These are phyloP conservation scores for Hypomyces rosellus DNA, from an alignment of 2,329 filamentous ascomycete genomes.

Conservation along the genomic window DNA sequence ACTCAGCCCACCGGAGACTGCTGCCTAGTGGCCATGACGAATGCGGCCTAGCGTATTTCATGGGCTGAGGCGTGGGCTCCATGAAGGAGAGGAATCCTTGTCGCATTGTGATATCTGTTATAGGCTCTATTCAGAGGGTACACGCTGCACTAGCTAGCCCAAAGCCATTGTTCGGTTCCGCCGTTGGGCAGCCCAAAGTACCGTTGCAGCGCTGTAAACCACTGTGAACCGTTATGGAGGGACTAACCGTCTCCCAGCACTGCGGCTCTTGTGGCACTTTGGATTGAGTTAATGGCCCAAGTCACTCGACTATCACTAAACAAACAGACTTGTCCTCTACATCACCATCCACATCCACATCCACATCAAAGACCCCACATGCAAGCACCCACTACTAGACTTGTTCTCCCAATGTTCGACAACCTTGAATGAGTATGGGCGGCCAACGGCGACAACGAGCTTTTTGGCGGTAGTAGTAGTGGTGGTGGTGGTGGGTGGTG, in stretches of 20 bases:
- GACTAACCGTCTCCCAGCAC: no score
- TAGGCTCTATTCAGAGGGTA: constrained; percentile 3
- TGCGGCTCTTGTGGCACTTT: no score
- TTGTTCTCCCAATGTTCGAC: no score
- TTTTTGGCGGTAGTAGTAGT: no score
- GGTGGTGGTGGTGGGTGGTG: no score
- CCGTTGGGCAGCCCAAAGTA: background rate
- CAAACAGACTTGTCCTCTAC: background rate
- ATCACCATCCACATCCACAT: no score
- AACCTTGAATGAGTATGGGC: no score
- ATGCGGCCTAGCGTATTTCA: constrained; percentile 13
- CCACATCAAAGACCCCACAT: background rate
- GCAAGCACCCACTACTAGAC: background rate
- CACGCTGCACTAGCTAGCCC: constrained; percentile 8
- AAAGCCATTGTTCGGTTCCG: background rate
- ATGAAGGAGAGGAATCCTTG: constrained; percentile 14
- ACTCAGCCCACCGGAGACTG: constrained; percentile 17
- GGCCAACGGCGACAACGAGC: no score
- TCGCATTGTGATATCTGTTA: constrained; percentile 2
- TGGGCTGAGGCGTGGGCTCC: constrained; percentile 12
- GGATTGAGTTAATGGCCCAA: background rate
- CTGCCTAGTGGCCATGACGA: constrained; percentile 15
- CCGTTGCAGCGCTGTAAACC: background rate
- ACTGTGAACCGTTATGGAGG: background rate
- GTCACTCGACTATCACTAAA: constrained; percentile 5